Evolutionary conservation across 1,139 yeast genomes (phyloP).

Genomic region (Suhomyces kunorum): DNA sequence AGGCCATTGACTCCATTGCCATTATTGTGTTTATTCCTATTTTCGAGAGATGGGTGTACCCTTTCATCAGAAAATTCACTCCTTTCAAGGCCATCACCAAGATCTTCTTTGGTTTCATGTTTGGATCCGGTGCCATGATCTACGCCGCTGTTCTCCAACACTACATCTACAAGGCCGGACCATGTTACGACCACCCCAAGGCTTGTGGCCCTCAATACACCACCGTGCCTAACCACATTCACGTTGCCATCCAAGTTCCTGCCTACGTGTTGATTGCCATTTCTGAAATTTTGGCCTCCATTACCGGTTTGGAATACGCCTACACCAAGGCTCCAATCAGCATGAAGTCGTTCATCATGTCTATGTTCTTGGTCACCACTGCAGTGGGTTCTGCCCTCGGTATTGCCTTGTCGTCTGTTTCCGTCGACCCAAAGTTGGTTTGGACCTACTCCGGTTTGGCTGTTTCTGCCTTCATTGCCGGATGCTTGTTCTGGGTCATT

Average conservation of each 20-base stretch:
- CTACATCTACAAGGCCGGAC: slow-evolving; percentile 69
- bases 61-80: slow-evolving; percentile 54
- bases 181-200: slow-evolving; percentile 69
- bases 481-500: slow-evolving; percentile 60
- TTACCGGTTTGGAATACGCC: slow-evolving; percentile 69
- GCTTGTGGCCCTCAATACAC: slow-evolving; percentile 31
- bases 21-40: slow-evolving; percentile 64
- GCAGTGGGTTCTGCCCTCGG: slow-evolving; percentile 74
- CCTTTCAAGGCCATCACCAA: slow-evolving; percentile 70
- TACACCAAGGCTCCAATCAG: slow-evolving; percentile 67
- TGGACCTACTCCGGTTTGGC: slow-evolving; percentile 70
- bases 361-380: slow-evolving; percentile 59
- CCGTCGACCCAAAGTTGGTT: slow-evolving; percentile 66
- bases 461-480: slow-evolving; percentile 58
- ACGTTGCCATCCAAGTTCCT: slow-evolving; percentile 65
- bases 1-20: slow-evolving; percentile 61
- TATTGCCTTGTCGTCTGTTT: slow-evolving; percentile 66
- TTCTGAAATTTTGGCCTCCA: slow-evolving; percentile 65
- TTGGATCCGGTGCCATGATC: slow-evolving; percentile 69
- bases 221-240: slow-evolving; percentile 51
- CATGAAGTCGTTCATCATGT: slow-evolving; percentile 69
- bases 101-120: slow-evolving; percentile 73
- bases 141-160: slow-evolving; percentile 83
- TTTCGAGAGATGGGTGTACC: slow-evolving; percentile 54
- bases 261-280: slow-evolving; percentile 63